A percentile compares a stretch with the other conserved stretches of the same genome.
phyloP scores from a whole-genome alignment of 805 yeast genomes.

The Metschnikowia santaceciliae region DNA sequence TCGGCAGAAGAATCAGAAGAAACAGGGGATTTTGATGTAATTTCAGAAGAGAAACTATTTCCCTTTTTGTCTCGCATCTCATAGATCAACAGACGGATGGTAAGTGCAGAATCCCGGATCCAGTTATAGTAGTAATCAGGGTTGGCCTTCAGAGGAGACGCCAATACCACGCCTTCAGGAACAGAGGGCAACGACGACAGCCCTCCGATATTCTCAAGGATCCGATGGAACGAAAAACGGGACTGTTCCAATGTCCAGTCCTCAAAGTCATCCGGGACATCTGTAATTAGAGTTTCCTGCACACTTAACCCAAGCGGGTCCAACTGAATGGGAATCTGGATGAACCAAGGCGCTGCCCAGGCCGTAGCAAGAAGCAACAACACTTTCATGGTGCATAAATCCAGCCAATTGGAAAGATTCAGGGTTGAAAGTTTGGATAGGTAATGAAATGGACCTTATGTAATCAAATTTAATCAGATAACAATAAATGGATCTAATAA shows the following conservation, averaged over 20 bases:
- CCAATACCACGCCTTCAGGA: slow-evolving; percentile 70
- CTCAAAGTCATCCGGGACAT: slow-evolving; percentile 5
- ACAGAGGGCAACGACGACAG: slow-evolving; percentile 32
- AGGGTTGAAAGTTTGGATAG: no score
- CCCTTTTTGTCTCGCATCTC: slow-evolving; percentile 41
- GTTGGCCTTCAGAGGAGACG: slow-evolving; percentile 65
- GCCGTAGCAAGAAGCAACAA: not conserved
- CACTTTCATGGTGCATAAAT: not conserved
- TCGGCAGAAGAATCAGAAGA: no score
- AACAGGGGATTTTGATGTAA: no score
- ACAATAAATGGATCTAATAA: no score
- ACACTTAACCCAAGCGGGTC: not conserved
- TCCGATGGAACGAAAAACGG: slow-evolving; percentile 40
- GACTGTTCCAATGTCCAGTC: slow-evolving; percentile 47
- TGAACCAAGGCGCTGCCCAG: not conserved
- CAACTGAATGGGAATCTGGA: not conserved
- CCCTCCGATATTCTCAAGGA: slow-evolving; percentile 57
- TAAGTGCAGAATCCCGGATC: slow-evolving; percentile 86
- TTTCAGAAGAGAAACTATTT: no score
- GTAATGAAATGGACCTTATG: no score
- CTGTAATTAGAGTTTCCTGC: not conserved
- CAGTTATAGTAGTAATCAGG: slow-evolving; percentile 91
- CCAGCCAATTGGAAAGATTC: no score
- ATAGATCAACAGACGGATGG: slow-evolving; percentile 61
- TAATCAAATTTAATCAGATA: no score